A percentile compares a stretch with the other conserved stretches of the same genome.
These are phyloP conservation scores for Pseudopithomyces maydicus DNA, from an alignment of 2,329 filamentous ascomycete species.

Conservation along the genomic window DNA sequence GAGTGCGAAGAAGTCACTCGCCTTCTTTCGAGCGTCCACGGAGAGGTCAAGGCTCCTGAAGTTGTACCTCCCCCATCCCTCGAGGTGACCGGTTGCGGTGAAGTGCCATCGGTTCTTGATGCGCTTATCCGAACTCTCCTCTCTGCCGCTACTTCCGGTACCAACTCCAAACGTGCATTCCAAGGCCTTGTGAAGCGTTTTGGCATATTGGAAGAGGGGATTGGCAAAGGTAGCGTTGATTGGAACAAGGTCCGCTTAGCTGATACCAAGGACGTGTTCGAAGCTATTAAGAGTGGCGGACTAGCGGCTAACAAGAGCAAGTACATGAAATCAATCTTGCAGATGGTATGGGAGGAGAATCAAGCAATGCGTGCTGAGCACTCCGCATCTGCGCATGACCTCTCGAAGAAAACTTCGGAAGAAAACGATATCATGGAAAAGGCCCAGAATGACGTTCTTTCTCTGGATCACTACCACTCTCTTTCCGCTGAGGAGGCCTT, in stretches of 20 bases:
- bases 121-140: conserved; percentile 67
- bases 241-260: conserved; percentile 73
- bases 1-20: conserved; percentile 72
- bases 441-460: conserved; percentile 65
- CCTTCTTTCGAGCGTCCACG: conserved; percentile 69
- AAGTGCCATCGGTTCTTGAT: conserved; percentile 68
- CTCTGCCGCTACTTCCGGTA: conserved; percentile 64
- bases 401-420: conserved; percentile 52
- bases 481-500: conserved; percentile 63
- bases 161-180: conserved; percentile 70
- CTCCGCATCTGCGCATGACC: conserved; percentile 41
- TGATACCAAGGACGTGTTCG: conserved; percentile 64
- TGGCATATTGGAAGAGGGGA: conserved; percentile 64
- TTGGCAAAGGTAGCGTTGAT: conserved; percentile 73
- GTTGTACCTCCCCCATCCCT: conserved; percentile 72
- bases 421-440: conserved; percentile 62
- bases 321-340: conserved; percentile 74
- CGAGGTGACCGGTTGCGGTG: conserved; percentile 71
- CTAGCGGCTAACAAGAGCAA: conserved; percentile 72
- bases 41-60: conserved; percentile 66
- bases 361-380: conserved; percentile 60
- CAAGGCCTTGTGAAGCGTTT: conserved; percentile 67
- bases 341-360: conserved; percentile 74
- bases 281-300: conserved; percentile 73
- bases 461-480: conserved; percentile 65